Evolutionary conservation across 768 basidiomycete genomes (phyloP).

Genomic region (Hericium alpestre): DNA sequence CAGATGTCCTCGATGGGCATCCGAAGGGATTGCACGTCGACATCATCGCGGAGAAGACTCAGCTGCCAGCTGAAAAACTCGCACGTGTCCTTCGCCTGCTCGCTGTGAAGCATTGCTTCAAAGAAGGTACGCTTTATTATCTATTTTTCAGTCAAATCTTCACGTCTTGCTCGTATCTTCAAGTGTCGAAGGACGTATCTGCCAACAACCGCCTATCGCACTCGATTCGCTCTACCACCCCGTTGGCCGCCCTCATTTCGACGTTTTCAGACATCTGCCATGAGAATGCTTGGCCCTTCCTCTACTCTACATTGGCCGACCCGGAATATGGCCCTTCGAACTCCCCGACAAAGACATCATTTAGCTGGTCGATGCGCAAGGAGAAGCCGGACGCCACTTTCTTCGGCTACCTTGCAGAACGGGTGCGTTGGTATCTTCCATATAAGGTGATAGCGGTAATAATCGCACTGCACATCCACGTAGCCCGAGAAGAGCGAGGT

Average conservation of each 20-base stretch:
- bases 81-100: neutral
- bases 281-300: neutral
- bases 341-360: neutral
- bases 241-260: neutral
- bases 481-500: neutral
- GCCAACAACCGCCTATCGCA: neutral
- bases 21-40: neutral
- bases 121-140: neutral
- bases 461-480: neutral
- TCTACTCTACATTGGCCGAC: neutral
- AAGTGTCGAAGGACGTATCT: neutral
- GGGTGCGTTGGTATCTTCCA: neutral
- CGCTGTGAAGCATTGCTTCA: neutral
- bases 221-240: neutral
- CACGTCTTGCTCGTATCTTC: neutral
- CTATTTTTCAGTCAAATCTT: neutral
- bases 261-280: neutral
- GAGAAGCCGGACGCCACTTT: neutral
- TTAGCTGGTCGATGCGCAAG: neutral
- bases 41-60: neutral
- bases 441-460: neutral
- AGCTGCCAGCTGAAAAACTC: neutral
- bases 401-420: neutral
- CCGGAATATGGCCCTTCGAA: neutral
- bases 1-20: neutral